A percentile compares a stretch with the other conserved stretches of the same genome.
Evolutionary conservation across 352 stramenopile species (phyloP).

Genomic region (Phytophthora ohioensis): DNA sequence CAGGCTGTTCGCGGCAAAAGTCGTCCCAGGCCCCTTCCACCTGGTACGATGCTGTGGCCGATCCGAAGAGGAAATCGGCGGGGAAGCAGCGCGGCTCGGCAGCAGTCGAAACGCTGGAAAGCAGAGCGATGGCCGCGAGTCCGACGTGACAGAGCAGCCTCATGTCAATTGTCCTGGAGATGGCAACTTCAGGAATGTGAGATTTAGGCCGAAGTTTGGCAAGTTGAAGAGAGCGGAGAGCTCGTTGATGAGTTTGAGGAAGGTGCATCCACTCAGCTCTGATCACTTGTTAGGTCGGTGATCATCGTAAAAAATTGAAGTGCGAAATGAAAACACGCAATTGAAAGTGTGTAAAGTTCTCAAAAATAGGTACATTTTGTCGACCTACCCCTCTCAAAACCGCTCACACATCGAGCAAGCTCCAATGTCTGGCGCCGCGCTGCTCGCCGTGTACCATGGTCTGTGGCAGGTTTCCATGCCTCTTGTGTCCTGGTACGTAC

Average conservation of each 20-base stretch:
- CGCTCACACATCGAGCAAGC: background rate
- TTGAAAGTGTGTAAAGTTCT: no score
- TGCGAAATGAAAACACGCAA: no score
- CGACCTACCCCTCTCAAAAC: background rate
- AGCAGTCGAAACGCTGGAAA: constrained; percentile 5
- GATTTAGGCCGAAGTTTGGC: background rate
- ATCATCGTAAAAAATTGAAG: background rate
- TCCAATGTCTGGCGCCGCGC: constrained; percentile 14
- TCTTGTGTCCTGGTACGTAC: constrained; percentile 63
- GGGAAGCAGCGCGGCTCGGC: constrained; percentile 45
- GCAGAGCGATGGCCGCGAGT: constrained; percentile 3
- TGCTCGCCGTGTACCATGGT: constrained; percentile 52
- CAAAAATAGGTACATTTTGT: no score
- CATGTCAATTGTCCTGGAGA: constrained; percentile 13
- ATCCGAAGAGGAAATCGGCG: constrained; percentile 75
- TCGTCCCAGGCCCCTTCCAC: constrained; percentile 92
- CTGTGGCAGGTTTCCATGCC: constrained; percentile 63
- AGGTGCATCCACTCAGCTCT: constrained; percentile 26
- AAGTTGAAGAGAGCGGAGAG: constrained; percentile 14
- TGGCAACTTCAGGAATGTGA: constrained; percentile 23
- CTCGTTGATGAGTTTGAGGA: constrained; percentile 19
- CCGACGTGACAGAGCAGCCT: constrained; percentile 16
- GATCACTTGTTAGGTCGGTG: background rate
- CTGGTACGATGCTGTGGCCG: constrained; percentile 88
- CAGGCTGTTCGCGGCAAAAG: constrained; percentile 66